Evolutionary conservation across 2,329 filamentous ascomycete genomes (phyloP).

Genomic region (Diplodia mutila): DNA sequence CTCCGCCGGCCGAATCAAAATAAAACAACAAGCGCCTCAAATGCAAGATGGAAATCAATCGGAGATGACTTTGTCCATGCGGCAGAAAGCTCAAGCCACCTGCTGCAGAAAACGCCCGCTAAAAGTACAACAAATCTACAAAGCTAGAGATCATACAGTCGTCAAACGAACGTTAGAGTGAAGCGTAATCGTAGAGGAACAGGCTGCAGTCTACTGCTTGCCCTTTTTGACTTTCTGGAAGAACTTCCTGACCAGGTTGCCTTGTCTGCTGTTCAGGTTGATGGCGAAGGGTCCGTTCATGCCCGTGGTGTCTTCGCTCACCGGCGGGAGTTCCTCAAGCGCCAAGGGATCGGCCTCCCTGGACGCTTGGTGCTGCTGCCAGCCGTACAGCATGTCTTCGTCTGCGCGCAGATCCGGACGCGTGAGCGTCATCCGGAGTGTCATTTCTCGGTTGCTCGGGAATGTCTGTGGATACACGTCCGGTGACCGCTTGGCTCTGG

Average conservation of each 20-base stretch:
- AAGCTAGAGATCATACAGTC: constrained; percentile 21
- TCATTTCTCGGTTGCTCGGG: constrained; percentile 80
- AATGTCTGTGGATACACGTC: constrained; percentile 41
- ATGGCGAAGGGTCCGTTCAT: constrained; percentile 52
- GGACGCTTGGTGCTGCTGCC: constrained; percentile 52
- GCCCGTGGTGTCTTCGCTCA: constrained; percentile 53
- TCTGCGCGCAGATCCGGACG: constrained; percentile 80
- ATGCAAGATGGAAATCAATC: constrained; percentile 13
- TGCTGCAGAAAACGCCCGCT: constrained; percentile 27
- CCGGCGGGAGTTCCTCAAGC: constrained; percentile 55
- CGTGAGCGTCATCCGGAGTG: constrained; percentile 92
- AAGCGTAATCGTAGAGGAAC: constrained; percentile 9
- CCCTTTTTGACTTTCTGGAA: constrained; percentile 41
- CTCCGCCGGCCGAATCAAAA: neutral
- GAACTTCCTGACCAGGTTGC: constrained; percentile 41
- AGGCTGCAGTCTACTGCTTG: constrained; percentile 12
- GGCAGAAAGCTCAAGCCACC: constrained; percentile 5
- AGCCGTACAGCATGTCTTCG: constrained; percentile 73
- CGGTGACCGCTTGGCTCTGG: constrained; percentile 28
- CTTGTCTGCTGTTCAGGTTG: constrained; percentile 38
- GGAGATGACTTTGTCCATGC: constrained; percentile 6
- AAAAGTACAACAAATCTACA: constrained; percentile 27
- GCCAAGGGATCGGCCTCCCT: constrained; percentile 56
- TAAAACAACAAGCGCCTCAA: constrained; percentile 10
- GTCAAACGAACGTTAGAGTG: constrained; percentile 18